Conservation (phyloP, 2,329 filamentous ascomycete species). For the Hypoxylon sp. region DNA sequence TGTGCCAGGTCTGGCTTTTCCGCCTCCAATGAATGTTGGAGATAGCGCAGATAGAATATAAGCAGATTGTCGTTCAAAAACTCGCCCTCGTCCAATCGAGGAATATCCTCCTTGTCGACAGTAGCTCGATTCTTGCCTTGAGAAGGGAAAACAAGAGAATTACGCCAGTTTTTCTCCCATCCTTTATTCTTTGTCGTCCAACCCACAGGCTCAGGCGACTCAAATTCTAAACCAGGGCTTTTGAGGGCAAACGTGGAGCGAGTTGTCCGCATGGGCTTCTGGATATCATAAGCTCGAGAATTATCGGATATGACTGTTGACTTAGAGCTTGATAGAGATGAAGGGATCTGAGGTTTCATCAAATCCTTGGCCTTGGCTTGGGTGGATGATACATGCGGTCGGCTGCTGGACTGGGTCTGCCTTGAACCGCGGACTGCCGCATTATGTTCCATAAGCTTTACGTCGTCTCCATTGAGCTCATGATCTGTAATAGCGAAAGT, state of each 20-base stretch:
- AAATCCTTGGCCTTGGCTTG: conserved; percentile 45
- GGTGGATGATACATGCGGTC: conserved; percentile 1
- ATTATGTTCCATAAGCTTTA: conserved; percentile 50
- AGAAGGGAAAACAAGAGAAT: conserved; percentile 73
- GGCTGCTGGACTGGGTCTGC: not conserved
- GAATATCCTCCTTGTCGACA: conserved; percentile 80
- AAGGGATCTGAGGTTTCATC: conserved; percentile 38
- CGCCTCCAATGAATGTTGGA: conserved; percentile 73
- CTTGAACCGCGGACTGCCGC: conserved; percentile 13
- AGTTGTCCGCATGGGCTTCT: conserved; percentile 41
- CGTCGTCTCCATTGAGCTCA: conserved; percentile 41
- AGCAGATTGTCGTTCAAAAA: conserved; percentile 95
- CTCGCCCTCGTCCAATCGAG: conserved; percentile 83
- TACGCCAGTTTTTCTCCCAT: conserved; percentile 69
- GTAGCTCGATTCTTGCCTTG: conserved; percentile 72
- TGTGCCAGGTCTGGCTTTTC: conserved; percentile 69
- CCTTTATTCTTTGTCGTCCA: conserved; percentile 68
- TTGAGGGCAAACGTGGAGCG: conserved; percentile 41
- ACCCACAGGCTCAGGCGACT: conserved; percentile 49
- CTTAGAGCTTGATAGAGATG: conserved; percentile 11
- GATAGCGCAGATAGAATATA: conserved; percentile 84
- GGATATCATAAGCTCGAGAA: conserved; percentile 9
- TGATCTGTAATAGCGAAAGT: conserved; percentile 28
- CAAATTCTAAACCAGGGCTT: conserved; percentile 42
- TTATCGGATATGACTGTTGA: conserved; percentile 21